Base-by-base conservation (phyloP, 2,329 filamentous ascomycete genomes). In the Exutisphaerella laricina region DNA sequence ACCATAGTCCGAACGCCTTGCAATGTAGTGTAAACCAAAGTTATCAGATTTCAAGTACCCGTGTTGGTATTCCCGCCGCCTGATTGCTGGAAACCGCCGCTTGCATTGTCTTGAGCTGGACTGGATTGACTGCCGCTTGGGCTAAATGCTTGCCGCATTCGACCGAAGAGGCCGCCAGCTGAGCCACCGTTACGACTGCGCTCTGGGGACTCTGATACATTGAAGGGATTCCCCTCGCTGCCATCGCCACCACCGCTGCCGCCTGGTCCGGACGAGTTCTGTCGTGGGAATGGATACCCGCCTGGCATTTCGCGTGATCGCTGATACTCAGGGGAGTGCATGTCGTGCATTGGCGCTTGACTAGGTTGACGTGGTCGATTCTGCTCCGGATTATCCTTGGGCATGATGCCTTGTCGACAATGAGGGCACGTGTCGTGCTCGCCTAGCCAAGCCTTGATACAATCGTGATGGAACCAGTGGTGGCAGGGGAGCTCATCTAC, bases 381-480 rank as follows among this genome's bases (percentile, higher is more conserved):
- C 5, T 47, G 32, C 22, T 48, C 41, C 5, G 44, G 42, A 5
- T 43, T 46, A 14, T 61, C 58, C 36, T 58, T 58, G 1, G 62
- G 57, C 12, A 76, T 69, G 49, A 74, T 73, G 9, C 71, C 66
- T 49, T 70, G 76, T 28, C 85, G 77, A 59, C 85, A 90, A 40
- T 88, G 83, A 1, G 90, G 90, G 57, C 90, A 97, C 0, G 89
- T 95, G 57, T 96, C 88, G 65, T 96, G 89, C 65, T 94, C 85
- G 56, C 77, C 79, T 39, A 97, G 69, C 90, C 90, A 97, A 37
- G 85, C 73, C 17, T 80, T 75, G 23, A 92, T 85, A 57, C 90
- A 97, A 18, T 78, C 71, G 45, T 82, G 82, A 59, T 96, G 90
- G 63, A 95, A 97, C 87, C 88, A 95, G 60, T 98, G 92, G 46